Percentiles rank a stretch among this genome's conserved stretches.
Conservation (phyloP, 768 basidiomycete species). For the Trichaptum fuscoviolaceum region DNA sequence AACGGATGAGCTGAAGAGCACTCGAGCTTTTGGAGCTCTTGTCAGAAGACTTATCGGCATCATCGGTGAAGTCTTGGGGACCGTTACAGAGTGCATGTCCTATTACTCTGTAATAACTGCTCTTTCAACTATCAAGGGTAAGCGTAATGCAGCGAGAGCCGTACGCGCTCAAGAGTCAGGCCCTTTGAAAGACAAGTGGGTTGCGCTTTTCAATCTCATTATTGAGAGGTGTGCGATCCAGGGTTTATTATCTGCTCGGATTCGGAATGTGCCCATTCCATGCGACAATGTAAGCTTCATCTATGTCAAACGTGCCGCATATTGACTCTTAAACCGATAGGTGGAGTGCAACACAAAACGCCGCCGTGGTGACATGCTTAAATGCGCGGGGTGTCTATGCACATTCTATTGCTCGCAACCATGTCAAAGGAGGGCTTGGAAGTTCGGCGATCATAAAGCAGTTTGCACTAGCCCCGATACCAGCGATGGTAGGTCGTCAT, state of each 20-base stretch:
- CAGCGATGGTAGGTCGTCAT: neutral
- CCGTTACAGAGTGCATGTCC: neutral
- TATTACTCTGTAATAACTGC: neutral
- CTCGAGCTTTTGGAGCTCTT: neutral
- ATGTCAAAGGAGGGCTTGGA: neutral
- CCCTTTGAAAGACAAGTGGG: neutral
- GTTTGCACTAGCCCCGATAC: neutral
- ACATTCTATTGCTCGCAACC: neutral
- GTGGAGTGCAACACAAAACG: neutral
- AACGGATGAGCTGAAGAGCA: neutral
- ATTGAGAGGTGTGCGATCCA: neutral
- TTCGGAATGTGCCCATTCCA: neutral
- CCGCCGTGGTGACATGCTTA: neutral
- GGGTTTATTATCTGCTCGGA: neutral
- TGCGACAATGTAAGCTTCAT: neutral
- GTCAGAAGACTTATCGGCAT: neutral
- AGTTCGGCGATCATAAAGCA: neutral
- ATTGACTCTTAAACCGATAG: neutral
- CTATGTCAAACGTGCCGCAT: neutral
- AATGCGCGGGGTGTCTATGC: neutral
- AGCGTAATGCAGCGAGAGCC: neutral
- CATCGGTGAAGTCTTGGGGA: neutral
- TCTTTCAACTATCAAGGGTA: neutral
- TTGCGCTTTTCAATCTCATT: neutral
- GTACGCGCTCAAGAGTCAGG: neutral